Evolutionary conservation across 1,284 basidiomycete species (phyloP), one percentile per base, ranked within the genome.

Genomic region (Austropuccinia psidii): DNA sequence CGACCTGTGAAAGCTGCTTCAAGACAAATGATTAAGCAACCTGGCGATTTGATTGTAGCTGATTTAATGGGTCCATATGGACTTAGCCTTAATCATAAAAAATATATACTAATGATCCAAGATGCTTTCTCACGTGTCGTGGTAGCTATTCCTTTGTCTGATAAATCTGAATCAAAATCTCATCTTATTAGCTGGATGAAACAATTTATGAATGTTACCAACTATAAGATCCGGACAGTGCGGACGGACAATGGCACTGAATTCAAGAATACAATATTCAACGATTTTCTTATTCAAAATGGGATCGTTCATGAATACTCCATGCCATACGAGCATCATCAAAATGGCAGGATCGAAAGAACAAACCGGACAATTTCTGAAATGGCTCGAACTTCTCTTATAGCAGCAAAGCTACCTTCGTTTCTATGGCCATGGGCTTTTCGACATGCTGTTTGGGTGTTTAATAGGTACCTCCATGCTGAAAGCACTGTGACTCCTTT

Each of bases 261-360:
- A 50, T 47, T 65, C 3, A n/a, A 24, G 4, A 43, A 17, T 3
- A 65, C 45, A 3, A 13, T 6, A 0, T 50, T 65, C 19, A 17
- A 45, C 0, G 11, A 13, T 21, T 65, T 65, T 17, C 33, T 65
- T 4, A 24, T 33, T 4, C 9, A 50, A 15, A 52, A 66, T 5
- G 13, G 35, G 3, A 66, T 66, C 15, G 21, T 13, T 4, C 47
- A 50, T 31, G 27, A 66, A 52, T 19, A 49, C 24, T 33, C 45
- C 13, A 21, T 66, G 9, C 45, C 29, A 2, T 66, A 66, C 27
- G 24, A 66, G 19, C 47, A 66, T 15, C 45, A 66, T 27, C 64
- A 66, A 41, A 66, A 66, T 33, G 47, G 62, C 7, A 52, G 33
- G 21, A 47, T 65, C 3, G 62, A 65, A 37, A 2, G 62, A 19